Percentiles rank a stretch among this genome's conserved stretches.
Evolutionary conservation across 2,329 filamentous ascomycete species (phyloP).

Genomic region (Mycogone perniciosa): DNA sequence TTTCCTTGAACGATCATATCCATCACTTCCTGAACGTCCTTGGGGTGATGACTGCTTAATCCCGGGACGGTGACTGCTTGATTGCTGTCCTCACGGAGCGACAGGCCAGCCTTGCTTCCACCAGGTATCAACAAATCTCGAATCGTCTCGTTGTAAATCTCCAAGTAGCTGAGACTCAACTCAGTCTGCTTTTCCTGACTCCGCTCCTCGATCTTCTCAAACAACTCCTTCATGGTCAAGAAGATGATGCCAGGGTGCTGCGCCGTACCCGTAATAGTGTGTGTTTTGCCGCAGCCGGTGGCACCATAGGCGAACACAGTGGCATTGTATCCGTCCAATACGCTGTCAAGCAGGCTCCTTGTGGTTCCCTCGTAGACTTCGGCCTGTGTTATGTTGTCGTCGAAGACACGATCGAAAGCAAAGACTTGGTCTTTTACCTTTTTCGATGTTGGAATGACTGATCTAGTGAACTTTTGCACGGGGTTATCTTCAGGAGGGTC

Average conservation of each 20-base stretch:
- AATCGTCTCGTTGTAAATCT: conserved; percentile 99
- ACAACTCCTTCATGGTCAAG: conserved; percentile 96
- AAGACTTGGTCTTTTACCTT: conserved; percentile 97
- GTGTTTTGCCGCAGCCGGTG: conserved; percentile 96
- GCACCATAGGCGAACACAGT: conserved; percentile 98
- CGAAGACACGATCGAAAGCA: conserved; percentile 92
- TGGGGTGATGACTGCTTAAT: conserved; percentile 83
- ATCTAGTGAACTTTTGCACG: conserved; percentile 78
- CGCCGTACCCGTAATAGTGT: conserved; percentile 89
- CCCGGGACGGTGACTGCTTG: conserved; percentile 88
- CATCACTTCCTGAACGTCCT: conserved; percentile 94
- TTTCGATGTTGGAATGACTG: conserved; percentile 76
- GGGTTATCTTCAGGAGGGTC: conserved; percentile 94
- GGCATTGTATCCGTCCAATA: conserved; percentile 96
- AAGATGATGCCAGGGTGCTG: conserved; percentile 97
- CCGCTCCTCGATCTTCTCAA: conserved; percentile 87
- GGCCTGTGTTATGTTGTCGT: conserved; percentile 84
- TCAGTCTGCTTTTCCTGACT: conserved; percentile 84
- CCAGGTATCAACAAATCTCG: conserved; percentile 86
- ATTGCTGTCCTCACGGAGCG: conserved; percentile 91
- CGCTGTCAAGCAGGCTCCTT: conserved; percentile 81
- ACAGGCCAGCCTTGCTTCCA: conserved; percentile 75
- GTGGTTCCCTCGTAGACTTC: conserved; percentile 96
- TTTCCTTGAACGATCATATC: conserved; percentile 97
- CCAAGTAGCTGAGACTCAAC: conserved; percentile 86